These are phyloP conservation scores for Gastrolobium villosum DNA, from an alignment of 306 rosid genomes.

Conservation along the genomic window DNA sequence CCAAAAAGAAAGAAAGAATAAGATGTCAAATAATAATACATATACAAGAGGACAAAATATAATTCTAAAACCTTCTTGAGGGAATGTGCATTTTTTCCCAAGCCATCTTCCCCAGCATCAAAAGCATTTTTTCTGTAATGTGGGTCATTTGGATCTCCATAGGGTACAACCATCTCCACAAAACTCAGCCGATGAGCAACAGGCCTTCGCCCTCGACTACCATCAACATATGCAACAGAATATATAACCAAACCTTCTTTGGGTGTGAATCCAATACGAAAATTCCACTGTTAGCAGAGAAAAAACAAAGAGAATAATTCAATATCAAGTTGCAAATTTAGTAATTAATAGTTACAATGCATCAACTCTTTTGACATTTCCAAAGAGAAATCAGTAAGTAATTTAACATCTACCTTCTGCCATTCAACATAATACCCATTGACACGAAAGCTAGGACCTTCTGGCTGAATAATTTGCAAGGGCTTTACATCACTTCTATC, in stretches of 20 bases:
- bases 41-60: conserved; percentile 30
- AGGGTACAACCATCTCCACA: conserved; percentile 97
- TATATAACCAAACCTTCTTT: conserved; percentile 90
- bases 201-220: conserved; percentile 88
- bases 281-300: conserved; percentile 80
- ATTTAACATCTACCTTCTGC: conserved; percentile 79
- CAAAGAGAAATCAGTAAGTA: conserved; percentile 11
- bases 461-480: conserved; percentile 83
- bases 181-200: conserved; percentile 91
- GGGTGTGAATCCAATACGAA: conserved; percentile 91
- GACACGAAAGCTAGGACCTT: conserved; percentile 96
- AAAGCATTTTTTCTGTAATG: conserved; percentile 96
- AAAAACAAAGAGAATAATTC: conserved; percentile 37
- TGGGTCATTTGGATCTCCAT: conserved; percentile 94
- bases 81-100: conserved; percentile 95
- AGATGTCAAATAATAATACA: conserved; percentile 32
- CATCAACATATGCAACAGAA: conserved; percentile 93
- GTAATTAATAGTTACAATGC: conserved; percentile 7
- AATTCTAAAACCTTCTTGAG: conserved; percentile 74
- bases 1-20: conserved; percentile 8
- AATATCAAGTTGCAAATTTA: conserved; percentile 23
- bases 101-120: conserved; percentile 97
- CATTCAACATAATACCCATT: conserved; percentile 84
- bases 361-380: conserved; percentile 28
- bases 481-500: conserved; percentile 95